Conservation (phyloP, 768 basidiomycete genomes). For the Suillus subluteus region DNA sequence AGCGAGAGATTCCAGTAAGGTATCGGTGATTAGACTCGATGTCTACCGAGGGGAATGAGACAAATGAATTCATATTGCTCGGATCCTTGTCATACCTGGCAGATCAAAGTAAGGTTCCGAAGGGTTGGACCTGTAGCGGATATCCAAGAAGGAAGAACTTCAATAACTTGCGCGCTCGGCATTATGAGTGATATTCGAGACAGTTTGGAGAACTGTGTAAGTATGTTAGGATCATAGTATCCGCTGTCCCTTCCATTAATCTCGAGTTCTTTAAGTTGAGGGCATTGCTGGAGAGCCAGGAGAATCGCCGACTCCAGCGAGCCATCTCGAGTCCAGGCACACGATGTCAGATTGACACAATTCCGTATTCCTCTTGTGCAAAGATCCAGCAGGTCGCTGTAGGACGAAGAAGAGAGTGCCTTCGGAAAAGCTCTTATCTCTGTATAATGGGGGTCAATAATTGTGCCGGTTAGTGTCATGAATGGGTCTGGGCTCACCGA, state of each 20-base stretch:
- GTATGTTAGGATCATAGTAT: conserved; percentile 55
- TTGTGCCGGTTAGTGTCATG: conserved; percentile 7
- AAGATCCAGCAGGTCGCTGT: conserved; percentile 39
- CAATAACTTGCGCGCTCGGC: conserved; percentile 62
- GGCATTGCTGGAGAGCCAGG: conserved; percentile 47
- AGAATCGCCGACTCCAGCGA: conserved; percentile 66
- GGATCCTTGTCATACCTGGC: conserved; percentile 52
- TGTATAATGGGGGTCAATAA: conserved; percentile 29
- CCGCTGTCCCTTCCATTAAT: conserved; percentile 66
- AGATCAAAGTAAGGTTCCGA: conserved; percentile 64
- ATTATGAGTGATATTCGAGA: conserved; percentile 70
- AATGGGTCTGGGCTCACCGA: conserved; percentile 50
- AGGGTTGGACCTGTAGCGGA: conserved; percentile 47
- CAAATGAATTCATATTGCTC: neutral
- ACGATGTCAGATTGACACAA: conserved; percentile 61
- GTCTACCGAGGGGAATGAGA: conserved; percentile 40
- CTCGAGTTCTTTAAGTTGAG: conserved; percentile 58
- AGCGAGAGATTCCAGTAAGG: conserved; percentile 52
- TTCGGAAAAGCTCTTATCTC: conserved; percentile 80
- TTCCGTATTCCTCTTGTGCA: conserved; percentile 59
- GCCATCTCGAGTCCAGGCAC: conserved; percentile 83
- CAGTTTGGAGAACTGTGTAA: conserved; percentile 55
- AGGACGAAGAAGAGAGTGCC: conserved; percentile 34
- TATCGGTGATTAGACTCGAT: conserved; percentile 62
- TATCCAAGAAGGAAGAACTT: conserved; percentile 56